Evolutionary conservation across 129 eudicot genomes (phyloP).

Genomic region (Tanacetum coccineum): DNA sequence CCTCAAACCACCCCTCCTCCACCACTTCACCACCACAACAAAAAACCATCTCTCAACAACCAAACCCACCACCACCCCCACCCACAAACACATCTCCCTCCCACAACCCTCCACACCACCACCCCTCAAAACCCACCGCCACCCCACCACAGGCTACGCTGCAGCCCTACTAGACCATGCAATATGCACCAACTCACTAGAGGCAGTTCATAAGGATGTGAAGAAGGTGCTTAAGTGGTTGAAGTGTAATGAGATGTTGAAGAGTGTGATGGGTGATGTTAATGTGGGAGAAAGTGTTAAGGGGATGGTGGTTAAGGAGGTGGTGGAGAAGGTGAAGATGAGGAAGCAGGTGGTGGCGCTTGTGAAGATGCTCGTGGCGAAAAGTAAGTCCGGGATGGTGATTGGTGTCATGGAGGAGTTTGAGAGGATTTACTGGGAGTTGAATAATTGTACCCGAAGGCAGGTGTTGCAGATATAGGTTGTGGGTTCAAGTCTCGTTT

Average conservation of each 20-base stretch:
- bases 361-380: constrained; percentile 52
- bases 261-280: constrained; percentile 30
- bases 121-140: constrained; percentile 23
- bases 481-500: too few species aligned
- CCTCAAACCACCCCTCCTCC: constrained; percentile 16
- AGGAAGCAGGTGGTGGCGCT: constrained; percentile 51
- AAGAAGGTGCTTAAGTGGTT: constrained; percentile 44
- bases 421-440: constrained; percentile 41
- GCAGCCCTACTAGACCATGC: constrained; percentile 67
- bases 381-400: constrained; percentile 45
- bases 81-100: constrained; percentile 11
- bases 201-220: constrained; percentile 43
- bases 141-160: constrained; percentile 72
- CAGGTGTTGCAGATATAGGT: too few species aligned
- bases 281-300: constrained; percentile 40
- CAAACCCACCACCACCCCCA: constrained; percentile 34
- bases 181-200: constrained; percentile 22
- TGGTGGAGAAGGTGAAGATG: constrained; percentile 41
- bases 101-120: constrained; percentile 15
- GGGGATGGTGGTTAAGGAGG: constrained; percentile 44
- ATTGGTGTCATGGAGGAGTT: constrained; percentile 56
- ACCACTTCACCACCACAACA: constrained; percentile 32
- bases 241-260: constrained; percentile 29
- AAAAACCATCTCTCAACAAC: constrained; percentile 29
- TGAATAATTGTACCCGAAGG: constrained; percentile 5